phyloP scores from a whole-genome alignment of 208 protist species.

The Wallacemonas collosoma region DNA sequence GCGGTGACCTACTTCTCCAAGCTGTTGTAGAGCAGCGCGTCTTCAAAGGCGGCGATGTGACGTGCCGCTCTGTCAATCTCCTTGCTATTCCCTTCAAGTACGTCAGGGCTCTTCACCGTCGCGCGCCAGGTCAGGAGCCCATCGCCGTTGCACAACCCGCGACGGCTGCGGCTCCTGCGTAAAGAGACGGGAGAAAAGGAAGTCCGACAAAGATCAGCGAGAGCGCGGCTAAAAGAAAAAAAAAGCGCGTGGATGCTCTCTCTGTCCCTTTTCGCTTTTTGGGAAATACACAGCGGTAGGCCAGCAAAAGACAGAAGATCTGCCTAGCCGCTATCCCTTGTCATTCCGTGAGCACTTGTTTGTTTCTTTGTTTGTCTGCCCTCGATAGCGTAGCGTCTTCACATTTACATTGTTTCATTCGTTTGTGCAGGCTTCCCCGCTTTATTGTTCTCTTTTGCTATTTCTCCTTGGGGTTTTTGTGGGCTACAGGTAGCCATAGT shows the following conservation, averaged over 20 bases:
- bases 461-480: neutral
- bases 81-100: conserved; percentile 77
- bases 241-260: neutral
- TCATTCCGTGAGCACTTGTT: neutral
- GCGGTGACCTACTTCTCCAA: conserved; percentile 73
- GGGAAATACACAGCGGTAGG: too few species aligned
- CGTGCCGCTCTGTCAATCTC: conserved; percentile 41
- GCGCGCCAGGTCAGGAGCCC: conserved; percentile 36
- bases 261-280: too few species aligned
- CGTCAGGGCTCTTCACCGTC: conserved; percentile 67
- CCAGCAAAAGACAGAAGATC: too few species aligned
- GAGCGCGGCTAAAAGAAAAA: conserved; percentile 1
- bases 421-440: neutral
- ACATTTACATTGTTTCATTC: neutral
- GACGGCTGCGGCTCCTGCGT: conserved; percentile 11
- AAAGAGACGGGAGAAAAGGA: conserved; percentile 1
- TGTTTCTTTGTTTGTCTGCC: conserved; percentile 2
- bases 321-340: too few species aligned
- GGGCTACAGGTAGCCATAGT: neutral
- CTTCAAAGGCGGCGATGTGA: conserved; percentile 70
- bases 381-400: neutral
- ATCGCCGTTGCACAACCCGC: conserved; percentile 23
- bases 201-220: neutral
- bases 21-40: conserved; percentile 63
- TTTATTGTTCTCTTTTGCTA: neutral